Evolutionary conservation across 2,329 filamentous ascomycete species (phyloP).

Genomic region (Penicillium sp.): DNA sequence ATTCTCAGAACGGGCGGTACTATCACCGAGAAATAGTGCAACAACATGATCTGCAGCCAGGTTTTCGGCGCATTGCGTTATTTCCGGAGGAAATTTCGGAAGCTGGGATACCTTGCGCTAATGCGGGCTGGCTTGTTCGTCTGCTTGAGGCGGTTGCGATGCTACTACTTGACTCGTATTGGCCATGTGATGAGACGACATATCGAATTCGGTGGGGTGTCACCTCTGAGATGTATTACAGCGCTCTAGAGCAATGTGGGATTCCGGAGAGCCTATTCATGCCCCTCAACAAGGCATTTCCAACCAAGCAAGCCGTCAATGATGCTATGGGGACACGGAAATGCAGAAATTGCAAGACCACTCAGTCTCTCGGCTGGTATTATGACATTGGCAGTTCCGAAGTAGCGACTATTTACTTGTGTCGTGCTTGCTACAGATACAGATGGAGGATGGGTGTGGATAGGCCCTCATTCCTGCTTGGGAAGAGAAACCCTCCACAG

Average conservation of each 20-base stretch:
- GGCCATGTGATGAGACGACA: neutral
- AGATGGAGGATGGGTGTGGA: neutral
- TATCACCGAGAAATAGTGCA: neutral
- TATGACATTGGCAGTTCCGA: neutral
- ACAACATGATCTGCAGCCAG: neutral
- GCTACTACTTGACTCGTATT: neutral
- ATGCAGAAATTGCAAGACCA: too few species aligned
- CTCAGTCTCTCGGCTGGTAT: too few species aligned
- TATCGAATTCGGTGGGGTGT: neutral
- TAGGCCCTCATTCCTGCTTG: neutral
- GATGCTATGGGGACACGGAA: too few species aligned
- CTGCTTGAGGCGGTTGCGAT: too few species aligned
- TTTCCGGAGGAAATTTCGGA: neutral
- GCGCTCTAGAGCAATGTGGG: neutral
- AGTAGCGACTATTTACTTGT: neutral
- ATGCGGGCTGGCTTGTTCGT: neutral
- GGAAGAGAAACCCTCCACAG: neutral
- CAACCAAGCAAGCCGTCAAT: neutral
- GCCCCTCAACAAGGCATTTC: neutral
- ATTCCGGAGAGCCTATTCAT: neutral
- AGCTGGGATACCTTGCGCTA: neutral
- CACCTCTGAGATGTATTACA: neutral
- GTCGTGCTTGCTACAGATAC: neutral
- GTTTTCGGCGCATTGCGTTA: neutral
- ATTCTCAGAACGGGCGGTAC: neutral